Conservation (phyloP, 2,329 filamentous ascomycete species). For the Fusarium transvaalense region DNA sequence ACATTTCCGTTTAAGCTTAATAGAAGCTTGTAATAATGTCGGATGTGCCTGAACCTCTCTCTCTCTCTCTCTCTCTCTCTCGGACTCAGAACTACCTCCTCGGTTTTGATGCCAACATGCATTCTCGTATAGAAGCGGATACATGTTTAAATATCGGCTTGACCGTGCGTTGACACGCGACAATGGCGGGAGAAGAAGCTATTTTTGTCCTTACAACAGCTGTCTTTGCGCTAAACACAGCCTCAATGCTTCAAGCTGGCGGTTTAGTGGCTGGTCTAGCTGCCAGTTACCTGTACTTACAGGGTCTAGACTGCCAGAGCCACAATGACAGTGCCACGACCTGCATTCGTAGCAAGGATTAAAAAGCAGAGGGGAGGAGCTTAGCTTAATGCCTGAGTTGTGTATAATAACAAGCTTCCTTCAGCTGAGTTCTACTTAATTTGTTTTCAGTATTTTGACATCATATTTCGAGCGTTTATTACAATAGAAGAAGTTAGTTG, state of each 20-base stretch:
- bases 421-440: slow-evolving; percentile 1
- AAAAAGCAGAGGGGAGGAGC: slow-evolving; percentile 27
- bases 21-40: background rate
- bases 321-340: slow-evolving; percentile 32
- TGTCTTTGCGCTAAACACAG: slow-evolving; percentile 23
- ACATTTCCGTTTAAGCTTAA: slow-evolving; percentile 6
- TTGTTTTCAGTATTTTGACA: background rate
- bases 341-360: slow-evolving; percentile 6
- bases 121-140: slow-evolving; percentile 4
- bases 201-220: slow-evolving; percentile 19
- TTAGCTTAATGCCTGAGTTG: background rate
- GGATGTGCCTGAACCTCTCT: background rate
- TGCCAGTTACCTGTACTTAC: slow-evolving; percentile 4
- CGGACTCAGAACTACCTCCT: background rate
- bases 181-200: slow-evolving; percentile 11
- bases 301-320: slow-evolving; percentile 32
- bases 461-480: background rate
- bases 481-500: background rate
- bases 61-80: too few species aligned
- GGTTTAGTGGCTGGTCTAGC: slow-evolving; percentile 27
- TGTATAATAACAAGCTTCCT: slow-evolving; percentile 24
- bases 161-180: slow-evolving; percentile 2
- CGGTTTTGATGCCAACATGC: background rate
- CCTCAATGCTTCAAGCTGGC: slow-evolving; percentile 6
- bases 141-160: background rate